These are phyloP conservation scores for Solanum arcanum DNA, from an alignment of 257 asterid genomes.

Conservation along the genomic window DNA sequence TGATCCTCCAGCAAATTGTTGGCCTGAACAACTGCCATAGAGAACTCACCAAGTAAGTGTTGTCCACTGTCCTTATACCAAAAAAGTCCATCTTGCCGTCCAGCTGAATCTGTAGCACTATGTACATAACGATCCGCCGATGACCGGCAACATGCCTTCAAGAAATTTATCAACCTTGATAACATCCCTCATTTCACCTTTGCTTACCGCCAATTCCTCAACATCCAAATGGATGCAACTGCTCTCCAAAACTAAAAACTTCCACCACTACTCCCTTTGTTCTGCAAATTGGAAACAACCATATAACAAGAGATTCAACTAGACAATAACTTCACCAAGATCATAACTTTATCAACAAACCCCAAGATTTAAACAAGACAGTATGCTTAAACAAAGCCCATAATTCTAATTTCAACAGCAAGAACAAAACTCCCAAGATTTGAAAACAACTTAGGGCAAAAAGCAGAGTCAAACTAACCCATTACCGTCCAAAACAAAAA, in stretches of 20 bases:
- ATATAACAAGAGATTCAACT: background rate
- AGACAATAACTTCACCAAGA: background rate
- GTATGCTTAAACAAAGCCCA: background rate
- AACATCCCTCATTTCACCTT: conserved; percentile 59
- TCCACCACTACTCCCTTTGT: background rate
- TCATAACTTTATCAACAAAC: conserved; percentile 2
- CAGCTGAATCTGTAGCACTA: conserved; percentile 28
- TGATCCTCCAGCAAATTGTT: conserved; percentile 47
- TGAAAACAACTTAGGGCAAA: background rate
- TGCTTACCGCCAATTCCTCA: conserved; percentile 22
- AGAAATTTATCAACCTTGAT: conserved; percentile 38
- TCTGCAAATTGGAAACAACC: conserved; percentile 1
- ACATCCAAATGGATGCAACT: conserved; percentile 46
- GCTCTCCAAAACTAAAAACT: background rate
- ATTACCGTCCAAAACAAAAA: background rate
- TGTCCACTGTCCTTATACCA: conserved; percentile 38
- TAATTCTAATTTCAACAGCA: background rate
- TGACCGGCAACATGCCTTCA: conserved; percentile 38
- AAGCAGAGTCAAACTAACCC: conserved; percentile 9
- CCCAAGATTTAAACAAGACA: background rate
- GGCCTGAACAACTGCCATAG: conserved; percentile 50
- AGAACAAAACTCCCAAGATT: background rate
- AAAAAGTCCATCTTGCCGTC: conserved; percentile 41
- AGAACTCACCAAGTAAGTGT: conserved; percentile 39
- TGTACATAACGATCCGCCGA: conserved; percentile 15